Evolutionary conservation across 2,329 filamentous ascomycete species (phyloP).

Genomic region (Dactylellina drechsleri): DNA sequence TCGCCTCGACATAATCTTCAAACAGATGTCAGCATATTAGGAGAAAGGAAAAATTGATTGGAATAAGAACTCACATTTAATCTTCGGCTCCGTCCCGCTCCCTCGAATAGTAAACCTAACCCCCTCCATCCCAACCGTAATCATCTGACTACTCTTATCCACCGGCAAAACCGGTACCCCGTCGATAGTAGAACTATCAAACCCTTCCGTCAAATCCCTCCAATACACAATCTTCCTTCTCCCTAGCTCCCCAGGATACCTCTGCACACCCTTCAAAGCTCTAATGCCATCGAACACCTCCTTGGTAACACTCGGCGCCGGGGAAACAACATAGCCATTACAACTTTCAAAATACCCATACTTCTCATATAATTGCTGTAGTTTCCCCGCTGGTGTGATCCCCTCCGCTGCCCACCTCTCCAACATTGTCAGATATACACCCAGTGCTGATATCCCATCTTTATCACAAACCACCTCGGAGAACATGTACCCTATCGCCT

Average conservation of each 20-base stretch:
- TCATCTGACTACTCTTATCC: conserved; percentile 71
- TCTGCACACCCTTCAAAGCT: conserved; percentile 58
- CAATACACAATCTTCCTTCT: conserved; percentile 68
- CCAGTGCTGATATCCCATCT: conserved; percentile 71
- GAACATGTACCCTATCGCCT: conserved; percentile 75
- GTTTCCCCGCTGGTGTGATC: conserved; percentile 69
- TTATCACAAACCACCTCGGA: conserved; percentile 72
- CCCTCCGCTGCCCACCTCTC: conserved; percentile 65
- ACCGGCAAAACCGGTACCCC: conserved; percentile 68
- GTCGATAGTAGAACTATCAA: conserved; percentile 68
- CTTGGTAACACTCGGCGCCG: conserved; percentile 66
- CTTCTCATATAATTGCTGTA: conserved; percentile 68
- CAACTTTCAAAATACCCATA: conserved; percentile 72
- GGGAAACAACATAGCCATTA: conserved; percentile 73
- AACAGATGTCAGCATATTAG: not conserved
- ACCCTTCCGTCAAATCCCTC: conserved; percentile 72
- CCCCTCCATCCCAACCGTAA: conserved; percentile 70
- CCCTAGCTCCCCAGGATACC: conserved; percentile 65
- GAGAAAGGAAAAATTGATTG: not conserved
- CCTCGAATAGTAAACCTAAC: conserved; percentile 71
- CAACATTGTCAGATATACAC: conserved; percentile 66
- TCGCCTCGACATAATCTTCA: conserved; percentile 66
- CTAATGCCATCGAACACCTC: conserved; percentile 69
- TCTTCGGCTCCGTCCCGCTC: conserved; percentile 74
- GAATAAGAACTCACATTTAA: conserved; percentile 66